Evolutionary conservation across 768 basidiomycete genomes (phyloP), one percentile per base, ranked within the genome.

Genomic region (Royoungia palumana): DNA sequence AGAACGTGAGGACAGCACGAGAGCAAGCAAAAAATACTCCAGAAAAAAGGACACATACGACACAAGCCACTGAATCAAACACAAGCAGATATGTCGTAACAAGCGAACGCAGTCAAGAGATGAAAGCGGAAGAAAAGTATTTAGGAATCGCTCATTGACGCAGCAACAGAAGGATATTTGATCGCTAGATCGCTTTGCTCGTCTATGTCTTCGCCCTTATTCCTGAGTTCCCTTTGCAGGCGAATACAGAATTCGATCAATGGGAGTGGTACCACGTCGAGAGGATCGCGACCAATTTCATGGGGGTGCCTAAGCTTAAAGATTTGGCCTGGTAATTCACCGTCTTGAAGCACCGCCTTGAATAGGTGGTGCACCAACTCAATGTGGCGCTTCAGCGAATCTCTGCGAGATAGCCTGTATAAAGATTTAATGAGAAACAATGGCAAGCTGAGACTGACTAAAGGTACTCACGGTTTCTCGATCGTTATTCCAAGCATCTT

Each of bases 331-430:
- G n/a, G n/a, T n/a, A n/a, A 24, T 13, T 22, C 21, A 2, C n/a
- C 2, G 21, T 44, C 32, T 3, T 30, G 14, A 10, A 44, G 6
- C 21, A 35, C 21, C 2, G 11, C 21, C n/a, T 35, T 21, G 11
- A 24, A 35, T 5, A 20, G 32, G 9, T n/a, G 3, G 34, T 44
- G 42, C 21, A 24, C 16, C 12, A 14, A 11, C 21, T 9, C 16
- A n/a, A 44, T 24, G 34, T 56, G 55, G 19, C 55, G 41, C 17
- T 57, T 57, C 14, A 52, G 13, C 1, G 41, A 16, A 13, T 56
- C 55, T 21, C 17, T 57, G 4, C 50, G 40, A 11, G 55, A 52
- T 1, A 41, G 8, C 10, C 55, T 56, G 20, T 16, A 36, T 12
- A 8, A 8, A 25, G 24, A 25, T 8, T 25, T n/a, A 16, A 3